phyloP scores from a whole-genome alignment of 305 asterid genomes.

The Fraxinus xanthoxyloides region DNA sequence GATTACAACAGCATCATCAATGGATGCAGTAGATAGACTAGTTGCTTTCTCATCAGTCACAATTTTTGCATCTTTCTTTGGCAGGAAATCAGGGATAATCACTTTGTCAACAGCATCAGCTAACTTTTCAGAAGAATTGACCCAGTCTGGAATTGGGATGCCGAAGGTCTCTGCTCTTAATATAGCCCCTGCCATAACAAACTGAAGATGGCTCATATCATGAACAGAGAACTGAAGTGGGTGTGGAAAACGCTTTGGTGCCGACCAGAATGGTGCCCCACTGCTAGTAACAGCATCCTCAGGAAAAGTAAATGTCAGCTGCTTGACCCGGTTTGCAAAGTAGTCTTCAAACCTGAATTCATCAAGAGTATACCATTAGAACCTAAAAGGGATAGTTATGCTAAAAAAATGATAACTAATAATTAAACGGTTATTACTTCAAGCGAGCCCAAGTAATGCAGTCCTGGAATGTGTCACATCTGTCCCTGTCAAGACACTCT shows the following conservation, averaged over 20 bases:
- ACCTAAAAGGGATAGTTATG: neutral
- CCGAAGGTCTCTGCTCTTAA: conserved; percentile 48
- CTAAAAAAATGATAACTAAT: neutral
- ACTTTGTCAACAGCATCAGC: conserved; percentile 40
- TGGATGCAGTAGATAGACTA: conserved; percentile 35
- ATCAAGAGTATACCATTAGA: conserved; percentile 6
- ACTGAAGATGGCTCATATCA: conserved; percentile 36
- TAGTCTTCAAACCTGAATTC: conserved; percentile 40
- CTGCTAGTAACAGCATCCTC: conserved; percentile 41
- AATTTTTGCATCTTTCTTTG: conserved; percentile 36
- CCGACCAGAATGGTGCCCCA: conserved; percentile 45
- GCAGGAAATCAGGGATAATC: conserved; percentile 39
- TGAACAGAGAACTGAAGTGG: conserved; percentile 35
- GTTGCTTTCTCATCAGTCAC: conserved; percentile 47
- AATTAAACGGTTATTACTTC: conserved; percentile 22
- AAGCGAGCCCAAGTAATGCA: conserved; percentile 44
- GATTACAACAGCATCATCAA: conserved; percentile 38
- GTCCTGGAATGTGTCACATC: conserved; percentile 38
- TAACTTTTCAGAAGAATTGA: conserved; percentile 18
- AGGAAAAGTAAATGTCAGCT: conserved; percentile 36
- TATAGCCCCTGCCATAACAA: conserved; percentile 37
- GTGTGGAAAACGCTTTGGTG: conserved; percentile 44
- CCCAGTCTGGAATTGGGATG: conserved; percentile 41
- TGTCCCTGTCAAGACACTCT: conserved; percentile 38
- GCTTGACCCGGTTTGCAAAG: conserved; percentile 41